Percentiles rank a stretch among this genome's conserved stretches.
phyloP scores from a whole-genome alignment of 2,329 filamentous ascomycete genomes.

The Cytospora chrysosperma region DNA sequence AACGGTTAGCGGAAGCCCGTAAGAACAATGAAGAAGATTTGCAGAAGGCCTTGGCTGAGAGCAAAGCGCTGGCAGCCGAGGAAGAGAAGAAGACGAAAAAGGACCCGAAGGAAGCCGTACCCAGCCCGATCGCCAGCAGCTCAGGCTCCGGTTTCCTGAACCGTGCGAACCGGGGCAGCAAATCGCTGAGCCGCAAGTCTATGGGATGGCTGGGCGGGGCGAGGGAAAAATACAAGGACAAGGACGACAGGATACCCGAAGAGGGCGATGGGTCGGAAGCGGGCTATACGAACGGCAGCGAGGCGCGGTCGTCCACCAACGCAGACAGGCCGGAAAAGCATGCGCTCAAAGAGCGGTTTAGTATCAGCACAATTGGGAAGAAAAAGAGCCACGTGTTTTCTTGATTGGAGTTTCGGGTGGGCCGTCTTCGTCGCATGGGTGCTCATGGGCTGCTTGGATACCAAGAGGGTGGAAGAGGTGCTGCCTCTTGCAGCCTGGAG shows the following conservation, averaged over 20 bases:
- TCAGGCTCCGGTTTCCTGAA: conserved; percentile 51
- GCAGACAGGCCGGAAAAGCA: conserved; percentile 32
- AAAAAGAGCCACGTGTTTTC: conserved; percentile 62
- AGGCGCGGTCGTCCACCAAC: conserved; percentile 21
- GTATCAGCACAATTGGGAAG: conserved; percentile 38
- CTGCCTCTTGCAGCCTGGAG: not conserved
- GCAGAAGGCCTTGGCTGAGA: conserved; percentile 63
- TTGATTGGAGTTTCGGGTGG: conserved; percentile 26
- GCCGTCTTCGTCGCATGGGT: not conserved
- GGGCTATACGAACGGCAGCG: conserved; percentile 30
- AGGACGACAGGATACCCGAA: conserved; percentile 32
- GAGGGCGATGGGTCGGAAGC: conserved; percentile 28
- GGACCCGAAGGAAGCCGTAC: conserved; percentile 38
- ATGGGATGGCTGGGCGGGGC: conserved; percentile 59
- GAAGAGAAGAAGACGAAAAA: conserved; percentile 44
- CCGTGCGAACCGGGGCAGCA: conserved; percentile 69
- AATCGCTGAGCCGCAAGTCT: conserved; percentile 76
- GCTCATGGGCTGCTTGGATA: conserved; percentile 14
- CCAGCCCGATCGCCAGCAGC: conserved; percentile 27
- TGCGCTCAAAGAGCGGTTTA: conserved; percentile 30
- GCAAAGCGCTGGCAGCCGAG: conserved; percentile 60
- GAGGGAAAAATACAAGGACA: conserved; percentile 37
- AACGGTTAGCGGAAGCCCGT: conserved; percentile 37
- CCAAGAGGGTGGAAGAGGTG: not conserved
- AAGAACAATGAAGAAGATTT: conserved; percentile 62